Percentiles rank a stretch among this genome's conserved stretches.
phyloP scores from a whole-genome alignment of 2,329 filamentous ascomycete species.

The Leptographium lundbergii region DNA sequence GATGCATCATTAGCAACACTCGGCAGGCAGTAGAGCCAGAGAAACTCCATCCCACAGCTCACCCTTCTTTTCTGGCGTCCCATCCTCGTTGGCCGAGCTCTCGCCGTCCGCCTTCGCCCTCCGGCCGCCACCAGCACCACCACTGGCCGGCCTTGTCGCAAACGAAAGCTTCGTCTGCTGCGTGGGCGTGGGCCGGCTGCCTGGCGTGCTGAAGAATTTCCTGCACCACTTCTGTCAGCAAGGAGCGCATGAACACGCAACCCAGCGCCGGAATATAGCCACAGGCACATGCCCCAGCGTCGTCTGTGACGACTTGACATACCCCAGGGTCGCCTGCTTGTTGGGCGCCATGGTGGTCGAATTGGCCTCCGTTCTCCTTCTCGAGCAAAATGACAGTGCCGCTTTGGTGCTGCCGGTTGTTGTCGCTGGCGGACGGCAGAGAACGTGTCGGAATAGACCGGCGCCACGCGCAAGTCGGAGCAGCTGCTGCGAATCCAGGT shows the following conservation, averaged over 20 bases:
- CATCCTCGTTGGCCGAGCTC: constrained; percentile 22
- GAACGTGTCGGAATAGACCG: not conserved
- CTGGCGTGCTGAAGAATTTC: constrained; percentile 69
- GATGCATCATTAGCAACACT: constrained; percentile 17
- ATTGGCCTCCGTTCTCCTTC: not conserved
- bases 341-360: constrained; percentile 26
- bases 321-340: constrained; percentile 81
- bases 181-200: constrained; percentile 39
- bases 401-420: not conserved
- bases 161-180: constrained; percentile 76
- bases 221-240: constrained; percentile 31
- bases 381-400: not conserved
- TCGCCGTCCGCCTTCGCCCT: not conserved
- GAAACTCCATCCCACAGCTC: not conserved
- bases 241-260: not conserved
- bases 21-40: no score
- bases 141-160: constrained; percentile 30
- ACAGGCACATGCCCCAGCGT: constrained; percentile 52
- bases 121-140: not conserved
- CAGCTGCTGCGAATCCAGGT: constrained; percentile 8
- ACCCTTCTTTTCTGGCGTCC: constrained; percentile 19
- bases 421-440: not conserved
- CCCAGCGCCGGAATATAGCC: no score
- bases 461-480: constrained; percentile 4
- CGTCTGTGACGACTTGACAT: constrained; percentile 62